Conservation (phyloP, 2,329 filamentous ascomycete genomes). For the Teratosphaeria viscida region DNA sequence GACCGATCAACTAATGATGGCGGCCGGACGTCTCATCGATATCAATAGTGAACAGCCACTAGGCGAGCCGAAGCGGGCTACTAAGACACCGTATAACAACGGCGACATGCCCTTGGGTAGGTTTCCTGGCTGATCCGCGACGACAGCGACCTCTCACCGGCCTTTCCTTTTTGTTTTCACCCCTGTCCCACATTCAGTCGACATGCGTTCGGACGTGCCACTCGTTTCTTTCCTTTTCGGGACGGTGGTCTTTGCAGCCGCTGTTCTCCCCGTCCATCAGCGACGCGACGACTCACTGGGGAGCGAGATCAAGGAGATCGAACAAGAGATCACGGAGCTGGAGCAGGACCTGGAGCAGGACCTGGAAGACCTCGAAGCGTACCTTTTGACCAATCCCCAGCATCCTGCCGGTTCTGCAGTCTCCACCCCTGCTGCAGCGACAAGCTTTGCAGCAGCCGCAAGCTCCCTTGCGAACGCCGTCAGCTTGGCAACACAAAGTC, state of each 20-base stretch:
- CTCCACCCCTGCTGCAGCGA: not conserved
- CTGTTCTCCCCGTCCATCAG: not conserved
- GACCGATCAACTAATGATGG: not conserved
- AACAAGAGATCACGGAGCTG: not conserved
- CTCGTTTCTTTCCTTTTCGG: conserved; percentile 12
- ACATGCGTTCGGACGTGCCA: conserved; percentile 14
- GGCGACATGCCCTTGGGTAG: not conserved
- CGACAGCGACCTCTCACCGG: not conserved
- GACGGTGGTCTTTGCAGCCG: conserved; percentile 14
- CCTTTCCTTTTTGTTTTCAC: not conserved
- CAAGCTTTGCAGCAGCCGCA: not conserved
- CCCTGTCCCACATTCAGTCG: not conserved
- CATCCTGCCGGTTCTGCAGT: not conserved
- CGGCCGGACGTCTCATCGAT: not conserved
- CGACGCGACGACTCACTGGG: not conserved
- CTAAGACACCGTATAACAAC: not conserved
- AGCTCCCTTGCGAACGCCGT: not conserved
- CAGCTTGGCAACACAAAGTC: not conserved
- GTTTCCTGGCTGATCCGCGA: not conserved
- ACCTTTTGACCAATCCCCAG: not conserved
- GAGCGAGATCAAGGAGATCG: not conserved
- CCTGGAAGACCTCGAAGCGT: not conserved
- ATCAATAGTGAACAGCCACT: not conserved
- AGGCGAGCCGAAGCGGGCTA: not conserved
- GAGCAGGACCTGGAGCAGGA: not conserved